These are phyloP conservation scores for Chiua sp. DNA, from an alignment of 1,284 basidiomycete species.

Conservation along the genomic window DNA sequence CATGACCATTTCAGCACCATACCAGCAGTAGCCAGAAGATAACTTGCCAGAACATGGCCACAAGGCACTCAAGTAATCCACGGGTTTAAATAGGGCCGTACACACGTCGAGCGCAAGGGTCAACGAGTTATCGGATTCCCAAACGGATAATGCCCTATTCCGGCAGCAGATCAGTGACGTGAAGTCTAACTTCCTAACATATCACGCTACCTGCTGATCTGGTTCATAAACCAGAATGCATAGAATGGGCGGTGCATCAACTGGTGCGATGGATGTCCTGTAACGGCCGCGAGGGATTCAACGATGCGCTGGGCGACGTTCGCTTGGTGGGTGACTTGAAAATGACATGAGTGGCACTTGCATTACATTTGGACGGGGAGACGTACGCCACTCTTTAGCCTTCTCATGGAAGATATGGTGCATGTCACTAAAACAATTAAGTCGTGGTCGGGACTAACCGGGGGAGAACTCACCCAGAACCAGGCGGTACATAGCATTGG, in stretches of 20 bases:
- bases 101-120: conserved; percentile 69
- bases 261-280: conserved; percentile 60
- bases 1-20: conserved; percentile 2
- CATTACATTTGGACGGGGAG: conserved; percentile 8
- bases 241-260: conserved; percentile 68
- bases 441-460: background rate
- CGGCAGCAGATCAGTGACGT: conserved; percentile 11
- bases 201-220: conserved; percentile 60
- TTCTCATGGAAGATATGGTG: conserved; percentile 64
- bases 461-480: conserved; percentile 53
- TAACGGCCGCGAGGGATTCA: conserved; percentile 63
- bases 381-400: conserved; percentile 78
- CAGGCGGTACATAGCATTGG: conserved; percentile 64
- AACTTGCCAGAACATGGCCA: conserved; percentile 71
- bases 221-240: conserved; percentile 80
- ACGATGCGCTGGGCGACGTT: conserved; percentile 64
- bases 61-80: conserved; percentile 67
- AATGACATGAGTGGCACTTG: conserved; percentile 9
- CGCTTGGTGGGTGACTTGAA: conserved; percentile 65
- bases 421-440: conserved; percentile 46
- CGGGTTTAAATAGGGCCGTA: conserved; percentile 61
- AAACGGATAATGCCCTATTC: conserved; percentile 61
- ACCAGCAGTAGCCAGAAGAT: background rate
- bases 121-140: conserved; percentile 64
- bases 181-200: background rate